Conservation (phyloP, 768 basidiomycete genomes). For the Peribolospora kevripleyi region DNA sequence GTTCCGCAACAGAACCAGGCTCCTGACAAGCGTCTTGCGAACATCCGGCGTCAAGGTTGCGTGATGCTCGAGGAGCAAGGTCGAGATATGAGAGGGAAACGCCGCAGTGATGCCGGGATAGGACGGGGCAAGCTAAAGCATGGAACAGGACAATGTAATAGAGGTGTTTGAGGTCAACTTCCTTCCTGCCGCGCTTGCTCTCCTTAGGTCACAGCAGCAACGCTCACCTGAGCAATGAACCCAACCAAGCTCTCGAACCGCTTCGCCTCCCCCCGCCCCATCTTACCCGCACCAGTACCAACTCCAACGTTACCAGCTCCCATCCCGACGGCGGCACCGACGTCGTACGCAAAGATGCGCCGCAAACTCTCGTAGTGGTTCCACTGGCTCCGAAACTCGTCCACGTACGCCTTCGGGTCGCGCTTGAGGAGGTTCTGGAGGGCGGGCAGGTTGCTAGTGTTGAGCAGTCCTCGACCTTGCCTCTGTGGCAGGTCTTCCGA, state of each 20-base stretch:
- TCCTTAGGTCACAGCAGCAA: too few relatives aligned
- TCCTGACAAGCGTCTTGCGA: constrained; percentile 62
- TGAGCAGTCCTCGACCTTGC: constrained; percentile 34
- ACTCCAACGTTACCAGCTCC: constrained; percentile 7
- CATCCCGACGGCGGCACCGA: constrained; percentile 24
- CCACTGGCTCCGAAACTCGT: constrained; percentile 93
- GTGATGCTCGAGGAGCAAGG: constrained; percentile 55
- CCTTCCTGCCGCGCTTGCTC: too few relatives aligned
- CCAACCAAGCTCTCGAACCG: constrained; percentile 63
- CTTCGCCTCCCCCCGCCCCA: constrained; percentile 40
- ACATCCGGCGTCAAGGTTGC: constrained; percentile 51
- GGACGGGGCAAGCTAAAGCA: constrained; percentile 50
- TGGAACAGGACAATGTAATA: neutral
- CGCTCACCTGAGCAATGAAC: constrained; percentile 59
- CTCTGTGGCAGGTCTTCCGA: too few relatives aligned
- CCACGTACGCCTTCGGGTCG: constrained; percentile 66
- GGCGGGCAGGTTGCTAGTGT: constrained; percentile 76
- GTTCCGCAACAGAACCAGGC: constrained; percentile 75
- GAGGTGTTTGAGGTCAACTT: neutral
- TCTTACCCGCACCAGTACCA: constrained; percentile 6
- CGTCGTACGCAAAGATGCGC: constrained; percentile 57
- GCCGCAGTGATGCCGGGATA: constrained; percentile 76
- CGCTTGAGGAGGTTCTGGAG: constrained; percentile 93
- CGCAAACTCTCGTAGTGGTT: constrained; percentile 74
- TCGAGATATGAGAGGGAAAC: constrained; percentile 56